Base-by-base conservation (phyloP, 2,329 filamentous ascomycete species). In the Fusarium sp. region DNA sequence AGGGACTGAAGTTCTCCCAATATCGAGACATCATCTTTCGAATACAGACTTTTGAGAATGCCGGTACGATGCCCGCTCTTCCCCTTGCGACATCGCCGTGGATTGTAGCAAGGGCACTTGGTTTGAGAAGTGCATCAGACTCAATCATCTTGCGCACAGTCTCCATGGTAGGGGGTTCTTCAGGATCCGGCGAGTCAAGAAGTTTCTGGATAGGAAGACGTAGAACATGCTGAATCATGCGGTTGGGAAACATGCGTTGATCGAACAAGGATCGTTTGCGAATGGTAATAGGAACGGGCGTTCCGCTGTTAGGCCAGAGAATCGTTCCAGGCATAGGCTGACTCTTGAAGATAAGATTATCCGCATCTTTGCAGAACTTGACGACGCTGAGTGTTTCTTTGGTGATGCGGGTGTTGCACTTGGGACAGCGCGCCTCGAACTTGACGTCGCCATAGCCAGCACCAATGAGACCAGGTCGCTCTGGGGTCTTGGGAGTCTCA, bases 11-110 rank as follows among this genome's bases (percentile, higher is more conserved):
- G 75, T 93, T 93, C 26, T 88, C 85, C 90, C 90, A 92, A 76
- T 93, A 93, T 4, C 88, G 83, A 26, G 85, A 86, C 89, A 93
- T 91, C 89, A 92, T 91, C 77, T 88, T 89, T 17, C 90, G 86
- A 7, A 90, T 81, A 1, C 85, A 82, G 8, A 89, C 71, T 9
- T 82, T 79, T 27, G 84, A 79, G 9, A 75, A 69, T 27, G 56
- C 33, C 1, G 64, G 44, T 1, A 66, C 33, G 5, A 32, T n/a
- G 5, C 23, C 27, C 6, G 44, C 9, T 26, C 46, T 48, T 12
- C 46, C 45, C 1, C 11, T 46, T 3, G 18, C 4, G 57, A 71
- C 7, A 78, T 59, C n/a, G 41, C 67, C 30, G 77, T 62, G 23
- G 20, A 75, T 69, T 2, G 20, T 63, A 73, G 26, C 73, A 46